Percentiles rank a stretch among this genome's conserved stretches.
Evolutionary conservation across 345 rosid genomes (phyloP).

Genomic region (Excoecaria cochinchinensis): DNA sequence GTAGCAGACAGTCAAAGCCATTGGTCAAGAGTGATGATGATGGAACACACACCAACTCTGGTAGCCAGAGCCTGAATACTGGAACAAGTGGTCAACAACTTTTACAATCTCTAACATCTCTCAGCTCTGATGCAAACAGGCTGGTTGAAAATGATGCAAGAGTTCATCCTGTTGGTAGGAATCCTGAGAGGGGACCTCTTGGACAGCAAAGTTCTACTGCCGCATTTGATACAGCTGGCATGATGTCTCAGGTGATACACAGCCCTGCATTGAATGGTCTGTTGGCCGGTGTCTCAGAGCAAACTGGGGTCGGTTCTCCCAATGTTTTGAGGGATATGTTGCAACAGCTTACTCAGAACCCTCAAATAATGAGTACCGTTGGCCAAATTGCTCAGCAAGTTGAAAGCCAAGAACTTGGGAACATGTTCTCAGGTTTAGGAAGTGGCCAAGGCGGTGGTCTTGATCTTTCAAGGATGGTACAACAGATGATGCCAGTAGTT

Average conservation of each 20-base stretch:
- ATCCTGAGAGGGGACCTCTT: conserved; percentile 24
- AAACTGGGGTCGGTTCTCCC: conserved; percentile 78
- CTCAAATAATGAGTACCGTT: conserved; percentile 79
- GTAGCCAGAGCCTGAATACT: conserved; percentile 36
- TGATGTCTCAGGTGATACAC: conserved; percentile 65
- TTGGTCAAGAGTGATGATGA: conserved; percentile 29
- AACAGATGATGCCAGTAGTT: conserved; percentile 94
- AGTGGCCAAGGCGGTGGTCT: conserved; percentile 58
- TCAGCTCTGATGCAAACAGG: conserved; percentile 34
- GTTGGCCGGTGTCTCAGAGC: conserved; percentile 66
- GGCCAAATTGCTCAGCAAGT: conserved; percentile 89
- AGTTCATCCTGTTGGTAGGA: conserved; percentile 13
- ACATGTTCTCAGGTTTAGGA: conserved; percentile 63
- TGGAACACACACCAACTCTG: conserved; percentile 39
- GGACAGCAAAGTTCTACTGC: conserved; percentile 41
- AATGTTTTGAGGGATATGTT: conserved; percentile 76
- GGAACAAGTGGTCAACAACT: conserved; percentile 53
- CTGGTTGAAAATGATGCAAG: conserved; percentile 17
- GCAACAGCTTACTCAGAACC: conserved; percentile 79
- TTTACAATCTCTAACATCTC: conserved; percentile 63
- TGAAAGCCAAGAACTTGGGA: conserved; percentile 67
- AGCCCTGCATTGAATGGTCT: conserved; percentile 71
- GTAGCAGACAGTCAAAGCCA: conserved; percentile 46
- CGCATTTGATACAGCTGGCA: conserved; percentile 51
- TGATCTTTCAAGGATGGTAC: conserved; percentile 82